Evolutionary conservation across 345 rosid species (phyloP).

Genomic region (Jatropha curcas): DNA sequence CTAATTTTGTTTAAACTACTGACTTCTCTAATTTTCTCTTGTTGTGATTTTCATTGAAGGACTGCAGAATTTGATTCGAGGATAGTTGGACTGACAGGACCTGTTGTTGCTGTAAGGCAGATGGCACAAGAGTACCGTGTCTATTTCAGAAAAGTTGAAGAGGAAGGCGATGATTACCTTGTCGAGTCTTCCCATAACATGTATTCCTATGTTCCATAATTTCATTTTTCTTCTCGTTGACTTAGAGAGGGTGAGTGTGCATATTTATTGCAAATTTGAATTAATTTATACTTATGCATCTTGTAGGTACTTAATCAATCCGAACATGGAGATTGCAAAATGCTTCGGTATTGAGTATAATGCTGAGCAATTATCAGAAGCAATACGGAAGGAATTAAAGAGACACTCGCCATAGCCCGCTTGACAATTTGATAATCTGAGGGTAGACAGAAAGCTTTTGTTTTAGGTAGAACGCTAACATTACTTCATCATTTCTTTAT

Average conservation of each 20-base stretch:
- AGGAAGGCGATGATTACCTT: constrained; percentile 87
- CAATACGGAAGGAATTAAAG: constrained; percentile 53
- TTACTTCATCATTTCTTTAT: background rate
- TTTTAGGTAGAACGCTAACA: background rate
- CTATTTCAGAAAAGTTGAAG: constrained; percentile 76
- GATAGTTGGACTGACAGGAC: constrained; percentile 74
- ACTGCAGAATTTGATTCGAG: constrained; percentile 76
- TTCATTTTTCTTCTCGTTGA: background rate
- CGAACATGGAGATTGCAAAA: constrained; percentile 75
- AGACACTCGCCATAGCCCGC: constrained; percentile 5
- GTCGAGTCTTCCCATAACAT: constrained; percentile 78
- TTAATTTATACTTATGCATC: background rate
- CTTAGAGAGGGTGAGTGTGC: background rate
- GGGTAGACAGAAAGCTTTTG: background rate
- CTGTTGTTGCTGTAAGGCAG: constrained; percentile 62
- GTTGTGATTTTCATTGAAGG: constrained; percentile 11
- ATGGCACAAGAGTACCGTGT: constrained; percentile 88
- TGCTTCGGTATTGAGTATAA: constrained; percentile 77
- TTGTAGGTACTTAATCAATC: constrained; percentile 76
- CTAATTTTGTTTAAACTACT: background rate
- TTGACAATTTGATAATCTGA: background rate
- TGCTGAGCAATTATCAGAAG: constrained; percentile 61
- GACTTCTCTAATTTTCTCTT: constrained; percentile 20
- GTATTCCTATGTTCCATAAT: constrained; percentile 31
- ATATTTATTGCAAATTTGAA: background rate